Conservation (phyloP, 2,329 filamentous ascomycete species). For the Stachybotrys chartarum region DNA sequence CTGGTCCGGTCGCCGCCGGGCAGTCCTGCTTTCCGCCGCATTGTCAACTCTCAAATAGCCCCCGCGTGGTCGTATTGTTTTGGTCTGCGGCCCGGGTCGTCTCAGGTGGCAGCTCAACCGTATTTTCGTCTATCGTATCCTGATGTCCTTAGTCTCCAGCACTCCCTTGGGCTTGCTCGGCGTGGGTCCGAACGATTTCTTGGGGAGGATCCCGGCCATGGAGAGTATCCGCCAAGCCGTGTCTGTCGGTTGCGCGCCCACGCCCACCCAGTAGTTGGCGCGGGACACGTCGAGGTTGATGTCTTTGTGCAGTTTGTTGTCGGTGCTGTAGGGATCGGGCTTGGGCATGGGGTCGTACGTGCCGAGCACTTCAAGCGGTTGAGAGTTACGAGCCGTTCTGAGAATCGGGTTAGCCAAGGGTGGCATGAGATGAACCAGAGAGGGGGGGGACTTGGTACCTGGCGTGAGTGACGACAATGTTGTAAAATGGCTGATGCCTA, state of each 20-base stretch:
- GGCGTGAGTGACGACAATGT: slow-evolving; percentile 92
- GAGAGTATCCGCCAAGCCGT: slow-evolving; percentile 78
- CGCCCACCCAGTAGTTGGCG: slow-evolving; percentile 93
- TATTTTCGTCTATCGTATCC: slow-evolving; percentile 15
- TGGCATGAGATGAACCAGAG: background rate
- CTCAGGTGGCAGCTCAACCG: too few relatives aligned
- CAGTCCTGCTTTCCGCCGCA: too few relatives aligned
- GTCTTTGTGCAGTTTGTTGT: slow-evolving; percentile 77
- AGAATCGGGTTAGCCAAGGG: slow-evolving; percentile 1
- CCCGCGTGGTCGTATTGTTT: background rate
- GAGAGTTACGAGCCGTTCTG: slow-evolving; percentile 79
- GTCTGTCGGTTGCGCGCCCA: slow-evolving; percentile 90
- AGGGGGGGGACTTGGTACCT: slow-evolving; percentile 49
- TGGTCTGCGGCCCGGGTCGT: too few relatives aligned
- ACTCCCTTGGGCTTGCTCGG: slow-evolving; percentile 14
- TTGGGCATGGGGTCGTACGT: slow-evolving; percentile 66
- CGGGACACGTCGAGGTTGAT: slow-evolving; percentile 76
- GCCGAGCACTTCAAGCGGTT: slow-evolving; percentile 87
- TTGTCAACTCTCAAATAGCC: too few relatives aligned
- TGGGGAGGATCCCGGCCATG: slow-evolving; percentile 54
- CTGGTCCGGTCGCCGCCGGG: background rate
- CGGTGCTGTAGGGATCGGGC: slow-evolving; percentile 49
- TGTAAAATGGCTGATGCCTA: slow-evolving; percentile 86
- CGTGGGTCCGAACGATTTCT: slow-evolving; percentile 27
- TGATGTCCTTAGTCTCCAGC: slow-evolving; percentile 18